Evolutionary conservation across 257 asterid species (phyloP), one percentile per base, ranked within the genome.

Genomic region (Marsdenia floribunda): DNA sequence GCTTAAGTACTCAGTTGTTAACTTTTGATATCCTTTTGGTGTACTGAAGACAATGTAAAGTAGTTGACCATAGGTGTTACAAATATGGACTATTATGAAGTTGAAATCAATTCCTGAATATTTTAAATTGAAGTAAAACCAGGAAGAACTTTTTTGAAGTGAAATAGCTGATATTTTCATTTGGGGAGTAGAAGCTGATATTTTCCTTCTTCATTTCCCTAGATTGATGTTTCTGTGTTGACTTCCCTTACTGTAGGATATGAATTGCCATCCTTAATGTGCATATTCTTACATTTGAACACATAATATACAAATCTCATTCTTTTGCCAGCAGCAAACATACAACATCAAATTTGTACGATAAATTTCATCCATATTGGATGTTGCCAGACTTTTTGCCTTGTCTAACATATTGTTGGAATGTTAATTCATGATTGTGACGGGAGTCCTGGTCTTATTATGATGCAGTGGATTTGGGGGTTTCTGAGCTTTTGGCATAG

Each of bases 401-500:
- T 70, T 26, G 4, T 15, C 63, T 47, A 38, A 52, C 18, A 33
- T 18, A 18, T 0, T 11, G 0, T 37, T n/a, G 37, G 37, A 54
- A 19, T 57, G 14, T 29, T 55, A 18, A 1, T 22, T 7, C 65
- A 15, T 75, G n/a, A 55, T 60, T 54, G 49, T 59, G 14, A 50
- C 59, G 14, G 3, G 12, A 5, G 19, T 59, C 42, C 22, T 35
- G 1, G 19, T 58, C 37, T 37, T 29, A 67, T 46, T 44, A 67
- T 46, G 61, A 2, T 86, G 92, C 91, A 93, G 98, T 93, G 97
- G 96, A 4, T 87, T 78, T 66, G 86, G 55, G 97, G 96, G 3
- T 93, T 93, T 67, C 42, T 85, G 75, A 89, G 91, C 87, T 93
- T 93, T 73, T 91, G 96, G 97, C 93, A 89, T 83, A 84, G 64